Base-by-base conservation (phyloP, 1,284 basidiomycete species). In the Marasmius fiardii region DNA sequence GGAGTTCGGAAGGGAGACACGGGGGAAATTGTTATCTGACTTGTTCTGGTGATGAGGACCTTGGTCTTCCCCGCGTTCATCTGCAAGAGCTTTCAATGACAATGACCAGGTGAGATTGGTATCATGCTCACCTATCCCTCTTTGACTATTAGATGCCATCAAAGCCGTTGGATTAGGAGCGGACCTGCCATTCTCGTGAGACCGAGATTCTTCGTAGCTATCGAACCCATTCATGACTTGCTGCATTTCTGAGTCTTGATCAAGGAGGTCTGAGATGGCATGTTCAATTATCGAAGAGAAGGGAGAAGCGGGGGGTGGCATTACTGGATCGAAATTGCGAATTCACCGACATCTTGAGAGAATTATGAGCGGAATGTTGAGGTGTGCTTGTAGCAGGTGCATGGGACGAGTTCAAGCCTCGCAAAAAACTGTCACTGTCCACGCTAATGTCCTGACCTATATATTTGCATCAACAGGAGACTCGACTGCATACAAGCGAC, bases 201-300 rank as follows among this genome's bases (percentile, higher is more conserved):
- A 62, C 31, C 53, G 66, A 21, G 66, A 70, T 43, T 72, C 70
- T 31, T 78, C 79, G 60, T 72, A 80, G 61, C 77, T 83, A 50
- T 83, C 79, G 53, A 80, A 64, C 14, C 74, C 80, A 37, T 80
- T 74, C 65, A 90, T 79, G n/a, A 75, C 82, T 49, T 80, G 75
- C 54, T 83, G 83, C 88, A 90, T 90, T 62, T 86, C 85, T 2
- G 86, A 86, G 63, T 90, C 84, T 53, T 82, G 77, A 18, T 87
- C 86, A 58, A 90, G 67, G 14, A 90, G 74, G 70, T 90, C 87
- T 90, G 28, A 14, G 55, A 49, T 24, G 39, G 35, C 56, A 7
- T 3, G 21, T 28, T 14, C 20, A 21, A n/a, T 28, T 35, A 16
- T 18, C n/a, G 47, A 28, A 43, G 21, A 34, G 33, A n/a, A 45